Conservation (phyloP, 495 filamentous ascomycete species). For the Lophiotrema nucula region DNA sequence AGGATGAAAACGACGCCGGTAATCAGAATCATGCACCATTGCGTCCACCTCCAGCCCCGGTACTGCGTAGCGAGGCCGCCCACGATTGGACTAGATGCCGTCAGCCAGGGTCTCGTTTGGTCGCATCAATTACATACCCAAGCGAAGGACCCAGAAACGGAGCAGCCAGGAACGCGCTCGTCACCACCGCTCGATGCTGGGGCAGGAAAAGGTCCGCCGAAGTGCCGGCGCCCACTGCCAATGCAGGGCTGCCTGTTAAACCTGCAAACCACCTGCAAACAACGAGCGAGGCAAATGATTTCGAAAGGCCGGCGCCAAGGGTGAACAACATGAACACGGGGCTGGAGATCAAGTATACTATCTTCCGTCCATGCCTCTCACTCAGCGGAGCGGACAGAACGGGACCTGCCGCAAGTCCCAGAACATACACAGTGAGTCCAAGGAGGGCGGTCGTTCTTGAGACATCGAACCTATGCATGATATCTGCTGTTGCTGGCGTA, state of each 20-base stretch:
- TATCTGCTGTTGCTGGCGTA: constrained; percentile 36
- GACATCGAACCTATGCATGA: constrained; percentile 36
- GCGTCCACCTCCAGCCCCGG: constrained; percentile 63
- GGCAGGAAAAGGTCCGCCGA: constrained; percentile 54
- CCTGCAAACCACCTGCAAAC: constrained; percentile 65
- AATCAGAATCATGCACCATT: constrained; percentile 54
- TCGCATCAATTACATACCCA: constrained; percentile 34
- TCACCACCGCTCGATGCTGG: constrained; percentile 46
- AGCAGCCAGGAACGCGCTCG: constrained; percentile 52
- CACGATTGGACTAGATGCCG: constrained; percentile 51
- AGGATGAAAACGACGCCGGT: constrained; percentile 44
- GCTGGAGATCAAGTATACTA: constrained; percentile 40
- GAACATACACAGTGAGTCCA: constrained; percentile 36
- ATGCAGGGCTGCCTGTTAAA: constrained; percentile 52
- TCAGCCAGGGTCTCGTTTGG: neutral
- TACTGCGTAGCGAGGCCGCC: constrained; percentile 60
- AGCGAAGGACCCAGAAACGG: constrained; percentile 60
- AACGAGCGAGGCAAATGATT: constrained; percentile 55
- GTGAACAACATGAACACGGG: constrained; percentile 62
- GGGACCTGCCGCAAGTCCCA: constrained; percentile 42
- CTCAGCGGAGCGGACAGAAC: constrained; percentile 40
- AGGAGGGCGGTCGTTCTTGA: constrained; percentile 37
- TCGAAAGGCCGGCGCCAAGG: constrained; percentile 58
- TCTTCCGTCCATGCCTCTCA: constrained; percentile 38
- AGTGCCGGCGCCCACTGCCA: constrained; percentile 57